Evolutionary conservation across 1,284 basidiomycete genomes (phyloP).

Genomic region (Rhodotorula sp.): DNA sequence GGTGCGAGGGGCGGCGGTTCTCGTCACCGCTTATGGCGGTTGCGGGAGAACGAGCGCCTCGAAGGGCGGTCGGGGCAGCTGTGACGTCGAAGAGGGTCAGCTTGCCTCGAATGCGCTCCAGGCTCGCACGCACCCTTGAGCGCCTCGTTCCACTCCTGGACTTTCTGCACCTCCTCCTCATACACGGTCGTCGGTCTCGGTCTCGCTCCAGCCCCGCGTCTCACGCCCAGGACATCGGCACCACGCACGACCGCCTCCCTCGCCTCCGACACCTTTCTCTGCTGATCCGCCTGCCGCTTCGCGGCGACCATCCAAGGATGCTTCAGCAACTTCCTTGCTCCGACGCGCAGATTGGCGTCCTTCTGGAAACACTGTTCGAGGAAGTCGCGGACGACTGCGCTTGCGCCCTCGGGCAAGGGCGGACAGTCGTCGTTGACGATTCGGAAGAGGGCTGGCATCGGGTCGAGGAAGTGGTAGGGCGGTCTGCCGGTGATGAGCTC

Average conservation of each 20-base stretch:
- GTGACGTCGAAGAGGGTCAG: neutral
- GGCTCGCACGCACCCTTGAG: conserved; percentile 51
- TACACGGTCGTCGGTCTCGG: conserved; percentile 52
- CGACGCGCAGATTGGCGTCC: conserved; percentile 88
- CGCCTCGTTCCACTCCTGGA: conserved; percentile 98
- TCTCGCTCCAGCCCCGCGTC: neutral
- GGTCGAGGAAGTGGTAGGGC: conserved; percentile 90
- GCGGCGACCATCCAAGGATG: conserved; percentile 96
- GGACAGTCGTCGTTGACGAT: conserved; percentile 98
- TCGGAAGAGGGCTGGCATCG: conserved; percentile 96
- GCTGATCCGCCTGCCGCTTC: conserved; percentile 60
- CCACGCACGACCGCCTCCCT: conserved; percentile 54
- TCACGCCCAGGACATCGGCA: conserved; percentile 45
- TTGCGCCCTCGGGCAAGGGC: conserved; percentile 90
- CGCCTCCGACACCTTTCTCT: conserved; percentile 50
- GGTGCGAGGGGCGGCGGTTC: neutral
- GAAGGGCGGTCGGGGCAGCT: neutral
- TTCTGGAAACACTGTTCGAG: conserved; percentile 98
- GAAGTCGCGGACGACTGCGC: conserved; percentile 84
- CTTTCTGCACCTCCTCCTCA: conserved; percentile 88
- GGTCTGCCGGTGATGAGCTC: conserved; percentile 94
- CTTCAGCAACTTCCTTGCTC: conserved; percentile 84
- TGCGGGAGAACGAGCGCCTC: neutral
- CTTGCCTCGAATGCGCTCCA: neutral
- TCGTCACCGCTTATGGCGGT: neutral